Evolutionary conservation across 352 stramenopile genomes (phyloP).

Genomic region (Globisporangium megalacanthum): DNA sequence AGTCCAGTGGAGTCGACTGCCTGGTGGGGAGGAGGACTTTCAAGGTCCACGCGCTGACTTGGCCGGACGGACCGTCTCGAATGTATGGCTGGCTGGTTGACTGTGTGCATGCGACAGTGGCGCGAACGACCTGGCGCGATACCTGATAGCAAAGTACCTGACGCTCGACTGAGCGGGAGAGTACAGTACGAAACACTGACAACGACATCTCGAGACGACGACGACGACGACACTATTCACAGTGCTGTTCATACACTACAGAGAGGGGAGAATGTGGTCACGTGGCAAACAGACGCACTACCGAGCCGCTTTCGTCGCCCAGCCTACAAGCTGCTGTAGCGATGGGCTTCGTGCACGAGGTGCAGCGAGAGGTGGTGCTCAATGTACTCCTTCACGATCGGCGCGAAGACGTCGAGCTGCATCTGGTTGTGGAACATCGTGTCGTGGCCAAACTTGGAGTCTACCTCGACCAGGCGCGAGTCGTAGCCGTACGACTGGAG

Average conservation of each 20-base stretch:
- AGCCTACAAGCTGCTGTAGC: slow-evolving; percentile 66
- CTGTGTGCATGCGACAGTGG: slow-evolving; percentile 27
- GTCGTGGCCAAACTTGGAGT: slow-evolving; percentile 86
- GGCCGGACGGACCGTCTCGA: too few species aligned
- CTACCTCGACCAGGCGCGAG: slow-evolving; percentile 60
- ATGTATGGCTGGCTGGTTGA: slow-evolving; percentile 1
- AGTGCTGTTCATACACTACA: background rate
- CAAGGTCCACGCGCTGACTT: too few species aligned
- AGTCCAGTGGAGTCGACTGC: background rate
- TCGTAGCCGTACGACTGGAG: slow-evolving; percentile 70
- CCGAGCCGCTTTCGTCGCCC: too few species aligned
- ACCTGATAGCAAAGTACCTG: slow-evolving; percentile 80
- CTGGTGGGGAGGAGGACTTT: background rate
- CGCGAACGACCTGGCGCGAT: slow-evolving; percentile 67
- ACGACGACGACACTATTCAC: too few species aligned
- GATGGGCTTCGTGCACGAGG: slow-evolving; percentile 63
- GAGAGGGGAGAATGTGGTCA: background rate
- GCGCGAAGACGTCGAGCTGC: slow-evolving; percentile 70
- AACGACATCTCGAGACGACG: background rate
- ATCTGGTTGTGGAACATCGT: slow-evolving; percentile 83
- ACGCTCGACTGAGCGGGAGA: slow-evolving; percentile 39
- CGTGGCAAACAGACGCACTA: too few species aligned
- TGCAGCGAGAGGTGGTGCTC: slow-evolving; percentile 51
- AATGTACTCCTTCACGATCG: slow-evolving; percentile 62
- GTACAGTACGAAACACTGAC: background rate